Base-by-base conservation (phyloP, 2,329 filamentous ascomycete species). In the Drechmeria coniospora region DNA sequence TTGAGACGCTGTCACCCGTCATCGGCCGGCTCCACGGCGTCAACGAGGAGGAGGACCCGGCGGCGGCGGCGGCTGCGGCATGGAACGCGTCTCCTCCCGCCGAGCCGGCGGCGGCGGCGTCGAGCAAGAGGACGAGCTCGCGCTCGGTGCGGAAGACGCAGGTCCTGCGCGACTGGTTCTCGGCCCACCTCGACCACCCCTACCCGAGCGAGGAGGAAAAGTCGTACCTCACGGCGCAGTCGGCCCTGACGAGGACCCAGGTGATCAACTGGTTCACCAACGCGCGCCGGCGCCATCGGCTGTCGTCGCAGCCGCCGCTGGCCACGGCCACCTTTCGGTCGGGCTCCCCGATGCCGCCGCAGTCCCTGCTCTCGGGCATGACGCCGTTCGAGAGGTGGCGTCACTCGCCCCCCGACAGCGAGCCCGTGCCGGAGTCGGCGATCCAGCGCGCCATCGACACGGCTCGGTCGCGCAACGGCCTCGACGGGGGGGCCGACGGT, bases 201-300 rank as follows among this genome's bases (percentile, higher is more conserved):
- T 65, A 66, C 34, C 61, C 62, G 2, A 53, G 50, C 1, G 58
- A 64, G 15, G 51, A 59, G 7, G 54, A 65, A 27, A 64, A 63
- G 28, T 27, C 39, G 0, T 32, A 38, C 3, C 46, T 66, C 1
- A 45, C 51, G 8, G 37, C 42, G 4, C 47, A 61, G 32, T 61
- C 61, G 0, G 61, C 60, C 1, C 49, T 65, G 11, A 62, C 53
- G 13, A 46, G 46, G 27, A 57, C 50, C 2, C 57, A 62, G 19
- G 53, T 65, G 3, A 44, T 55, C 14, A 62, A 61, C 28, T 66
- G 61, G 61, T 65, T 66, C 36, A 53, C 59, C 14, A 66, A 66
- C 35, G 60, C 59, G 1, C 50, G 62, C 13, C 53, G 63, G 6
- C 59, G 61, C 1, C 56, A 63, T 23, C 54, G 59, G 6, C 42